Base-by-base conservation (phyloP, 495 filamentous ascomycete genomes). In the Oleoguttula mirabilis region DNA sequence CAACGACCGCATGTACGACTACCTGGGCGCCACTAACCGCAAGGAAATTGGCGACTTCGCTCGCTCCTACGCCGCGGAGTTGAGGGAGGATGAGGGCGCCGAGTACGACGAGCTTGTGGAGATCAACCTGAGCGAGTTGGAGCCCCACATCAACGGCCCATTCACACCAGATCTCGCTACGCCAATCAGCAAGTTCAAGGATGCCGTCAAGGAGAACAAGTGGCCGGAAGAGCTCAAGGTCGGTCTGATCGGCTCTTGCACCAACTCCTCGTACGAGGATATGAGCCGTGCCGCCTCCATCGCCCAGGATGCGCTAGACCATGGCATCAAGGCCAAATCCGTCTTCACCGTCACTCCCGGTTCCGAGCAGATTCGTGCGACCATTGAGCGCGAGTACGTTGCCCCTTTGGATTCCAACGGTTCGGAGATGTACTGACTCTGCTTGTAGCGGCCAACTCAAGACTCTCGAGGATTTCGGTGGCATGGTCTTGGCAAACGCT, bases 101-200 rank as follows among this genome's bases (percentile, higher is more conserved):
- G 77, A 96, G 68, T 98, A 95, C 66, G 90, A 98, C 62, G 79
- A 98, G 68, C 66, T 95, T 50, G 77, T 98, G 54, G 88, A 95
- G 69, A 79, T 98, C 67, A 88, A 98, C 70, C 76, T 98, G 27
- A 79, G 72, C 39, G 81, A 90, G 66, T 80, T 98, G 33, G 90
- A 98, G 73, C 90, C 90, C 27, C 85, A 98, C 65, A 84, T 98
- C 70, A 98, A 98, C 71, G 90, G 90, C 54, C 90, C 90, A 41
- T 98, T 98, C 77, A 98, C 90, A n/a, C 90, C 90, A 46, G 90
- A 98, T 78, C 79, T 98, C 64, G 87, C 88, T 33, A 96, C 90
- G 31, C 90, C 90, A 15, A 86, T 98, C 67, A 93, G 87, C 64
- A 82, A 95, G 71, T 96, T 95, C 68, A 85, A 85, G 64, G 79